These are phyloP conservation scores for Backusella luteola DNA, from an alignment of 192 early-diverging fungal genomes.

Conservation along the genomic window DNA sequence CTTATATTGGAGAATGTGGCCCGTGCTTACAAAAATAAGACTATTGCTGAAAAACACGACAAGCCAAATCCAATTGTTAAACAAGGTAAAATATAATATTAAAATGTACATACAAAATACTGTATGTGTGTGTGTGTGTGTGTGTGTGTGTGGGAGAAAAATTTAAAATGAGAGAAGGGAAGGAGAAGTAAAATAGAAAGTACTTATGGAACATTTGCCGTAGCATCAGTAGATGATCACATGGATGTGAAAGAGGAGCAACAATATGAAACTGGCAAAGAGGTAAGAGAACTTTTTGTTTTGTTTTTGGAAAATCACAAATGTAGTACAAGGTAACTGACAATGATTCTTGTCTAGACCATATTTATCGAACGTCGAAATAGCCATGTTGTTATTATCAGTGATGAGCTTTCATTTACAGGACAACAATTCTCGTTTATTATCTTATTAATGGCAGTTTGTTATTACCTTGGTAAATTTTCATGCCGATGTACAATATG, in stretches of 20 bases:
- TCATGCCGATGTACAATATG: slow-evolving; percentile 26
- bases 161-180: background rate
- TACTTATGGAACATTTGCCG: background rate
- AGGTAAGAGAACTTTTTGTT: background rate
- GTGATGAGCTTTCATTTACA: slow-evolving; percentile 37
- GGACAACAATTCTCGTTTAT: slow-evolving; percentile 33
- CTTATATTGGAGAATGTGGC: background rate
- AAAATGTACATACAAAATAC: background rate
- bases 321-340: slow-evolving; percentile 1
- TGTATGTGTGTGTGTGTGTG: background rate
- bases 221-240: background rate
- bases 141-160: background rate
- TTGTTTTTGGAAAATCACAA: background rate
- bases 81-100: background rate
- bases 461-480: slow-evolving; percentile 41
- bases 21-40: background rate
- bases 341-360: slow-evolving; percentile 7
- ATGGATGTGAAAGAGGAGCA: background rate
- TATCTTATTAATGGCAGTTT: slow-evolving; percentile 30
- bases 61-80: background rate
- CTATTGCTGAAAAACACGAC: background rate
- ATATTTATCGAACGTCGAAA: background rate
- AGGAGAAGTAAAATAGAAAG: background rate
- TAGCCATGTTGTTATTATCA: slow-evolving; percentile 26
- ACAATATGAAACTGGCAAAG: slow-evolving; percentile 7